Percentiles rank a stretch among this genome's conserved stretches.
These are phyloP conservation scores for Aspergillus candidus DNA, from an alignment of 2,329 filamentous ascomycete species.

Conservation along the genomic window DNA sequence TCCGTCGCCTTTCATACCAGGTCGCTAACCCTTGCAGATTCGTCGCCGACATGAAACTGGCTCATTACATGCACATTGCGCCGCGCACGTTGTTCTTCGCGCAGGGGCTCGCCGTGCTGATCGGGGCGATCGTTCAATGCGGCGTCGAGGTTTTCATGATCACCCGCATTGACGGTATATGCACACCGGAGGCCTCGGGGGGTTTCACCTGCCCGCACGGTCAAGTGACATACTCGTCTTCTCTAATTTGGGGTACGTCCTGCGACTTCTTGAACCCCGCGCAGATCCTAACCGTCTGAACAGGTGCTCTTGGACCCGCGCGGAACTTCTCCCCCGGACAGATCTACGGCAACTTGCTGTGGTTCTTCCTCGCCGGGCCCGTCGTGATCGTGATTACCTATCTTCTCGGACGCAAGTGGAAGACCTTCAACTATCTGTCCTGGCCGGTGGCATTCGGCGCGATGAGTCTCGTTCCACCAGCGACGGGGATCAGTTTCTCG, in stretches of 20 bases:
- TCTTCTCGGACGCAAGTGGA: constrained; percentile 53
- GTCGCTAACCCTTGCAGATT: constrained; percentile 41
- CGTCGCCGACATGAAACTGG: constrained; percentile 60
- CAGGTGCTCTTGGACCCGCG: constrained; percentile 57
- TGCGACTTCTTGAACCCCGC: not conserved
- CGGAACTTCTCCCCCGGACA: constrained; percentile 60
- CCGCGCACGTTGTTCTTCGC: constrained; percentile 47
- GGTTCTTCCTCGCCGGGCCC: constrained; percentile 65
- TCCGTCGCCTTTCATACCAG: not conserved
- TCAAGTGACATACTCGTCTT: constrained; percentile 60
- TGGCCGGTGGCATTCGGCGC: constrained; percentile 64
- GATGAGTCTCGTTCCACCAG: constrained; percentile 59
- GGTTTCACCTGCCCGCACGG: constrained; percentile 56
- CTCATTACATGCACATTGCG: constrained; percentile 45
- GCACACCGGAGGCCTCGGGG: constrained; percentile 51
- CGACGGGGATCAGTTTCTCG: constrained; percentile 64
- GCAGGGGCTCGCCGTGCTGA: constrained; percentile 47
- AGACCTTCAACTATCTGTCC: constrained; percentile 59
- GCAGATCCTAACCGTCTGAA: not conserved
- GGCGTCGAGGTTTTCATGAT: constrained; percentile 47
- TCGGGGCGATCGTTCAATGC: constrained; percentile 46
- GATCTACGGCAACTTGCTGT: constrained; percentile 60
- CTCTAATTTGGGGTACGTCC: constrained; percentile 59
- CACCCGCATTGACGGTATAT: constrained; percentile 42
- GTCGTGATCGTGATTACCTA: constrained; percentile 57